Conservation (phyloP, 129 eudicot species). For the Flaveria robusta region DNA sequence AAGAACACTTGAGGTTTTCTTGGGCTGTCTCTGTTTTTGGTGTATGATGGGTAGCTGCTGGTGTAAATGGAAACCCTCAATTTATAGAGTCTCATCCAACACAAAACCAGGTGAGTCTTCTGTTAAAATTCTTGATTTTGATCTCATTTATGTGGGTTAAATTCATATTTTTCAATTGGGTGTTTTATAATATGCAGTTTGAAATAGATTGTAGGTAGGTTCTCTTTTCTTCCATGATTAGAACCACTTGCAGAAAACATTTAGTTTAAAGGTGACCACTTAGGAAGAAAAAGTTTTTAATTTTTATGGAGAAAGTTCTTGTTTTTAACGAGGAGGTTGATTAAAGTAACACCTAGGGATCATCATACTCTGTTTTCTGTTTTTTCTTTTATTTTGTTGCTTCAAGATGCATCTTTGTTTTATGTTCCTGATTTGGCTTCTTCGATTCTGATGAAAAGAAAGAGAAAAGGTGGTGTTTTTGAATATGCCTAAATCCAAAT, state of each 20-base stretch:
- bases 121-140: neutral
- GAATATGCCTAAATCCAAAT: constrained; percentile 18
- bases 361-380: constrained; percentile 21
- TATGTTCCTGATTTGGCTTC: constrained; percentile 31
- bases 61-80: constrained; percentile 65
- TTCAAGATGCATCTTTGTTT: constrained; percentile 30
- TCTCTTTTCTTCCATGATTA: neutral
- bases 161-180: constrained; percentile 16
- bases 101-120: constrained; percentile 58
- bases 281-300: neutral
- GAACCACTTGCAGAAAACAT: constrained; percentile 11
- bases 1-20: constrained; percentile 10
- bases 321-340: neutral
- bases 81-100: constrained; percentile 62
- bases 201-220: neutral
- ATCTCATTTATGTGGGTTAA: neutral
- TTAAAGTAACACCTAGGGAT: constrained; percentile 28
- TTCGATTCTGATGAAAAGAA: constrained; percentile 10
- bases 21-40: constrained; percentile 23
- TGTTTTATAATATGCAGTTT: constrained; percentile 16
- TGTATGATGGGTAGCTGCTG: constrained; percentile 70
- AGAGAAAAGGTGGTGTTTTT: constrained; percentile 20
- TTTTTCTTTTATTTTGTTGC: constrained; percentile 22
- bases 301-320: neutral
- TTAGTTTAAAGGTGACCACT: neutral